These are phyloP conservation scores for Solanum chilense DNA, from an alignment of 257 asterid genomes.

Conservation along the genomic window DNA sequence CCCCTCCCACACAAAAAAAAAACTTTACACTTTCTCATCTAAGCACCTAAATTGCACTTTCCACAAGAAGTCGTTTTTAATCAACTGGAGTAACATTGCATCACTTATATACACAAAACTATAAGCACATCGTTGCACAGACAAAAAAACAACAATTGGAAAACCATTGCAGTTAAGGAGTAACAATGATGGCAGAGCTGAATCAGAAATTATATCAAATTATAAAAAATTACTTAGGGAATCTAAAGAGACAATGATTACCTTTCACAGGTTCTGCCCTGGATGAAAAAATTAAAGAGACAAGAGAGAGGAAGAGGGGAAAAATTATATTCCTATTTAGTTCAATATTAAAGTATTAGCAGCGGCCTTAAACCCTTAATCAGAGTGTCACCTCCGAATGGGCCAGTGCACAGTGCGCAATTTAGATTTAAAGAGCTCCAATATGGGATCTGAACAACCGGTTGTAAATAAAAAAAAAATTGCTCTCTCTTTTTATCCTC, in stretches of 20 bases:
- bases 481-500: too few species aligned
- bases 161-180: not conserved
- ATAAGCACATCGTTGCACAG: not conserved
- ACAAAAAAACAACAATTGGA: not conserved
- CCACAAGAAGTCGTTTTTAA: not conserved
- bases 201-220: not conserved
- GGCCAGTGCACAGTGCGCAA: not conserved
- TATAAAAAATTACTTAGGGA: not conserved
- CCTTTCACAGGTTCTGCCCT: not conserved
- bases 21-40: not conserved
- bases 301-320: not conserved
- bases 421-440: too few species aligned
- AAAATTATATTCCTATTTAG: not conserved
- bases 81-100: not conserved
- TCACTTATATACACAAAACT: not conserved
- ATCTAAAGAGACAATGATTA: not conserved
- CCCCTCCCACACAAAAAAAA: not conserved
- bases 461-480: not conserved
- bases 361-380: not conserved
- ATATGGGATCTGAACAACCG: too few species aligned
- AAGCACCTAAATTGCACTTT: not conserved
- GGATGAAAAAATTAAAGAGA: not conserved
- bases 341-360: not conserved
- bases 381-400: too few species aligned
- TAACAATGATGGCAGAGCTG: not conserved